These are phyloP conservation scores for Globisporangium paddicum DNA, from an alignment of 352 stramenopile species.

Conservation along the genomic window DNA sequence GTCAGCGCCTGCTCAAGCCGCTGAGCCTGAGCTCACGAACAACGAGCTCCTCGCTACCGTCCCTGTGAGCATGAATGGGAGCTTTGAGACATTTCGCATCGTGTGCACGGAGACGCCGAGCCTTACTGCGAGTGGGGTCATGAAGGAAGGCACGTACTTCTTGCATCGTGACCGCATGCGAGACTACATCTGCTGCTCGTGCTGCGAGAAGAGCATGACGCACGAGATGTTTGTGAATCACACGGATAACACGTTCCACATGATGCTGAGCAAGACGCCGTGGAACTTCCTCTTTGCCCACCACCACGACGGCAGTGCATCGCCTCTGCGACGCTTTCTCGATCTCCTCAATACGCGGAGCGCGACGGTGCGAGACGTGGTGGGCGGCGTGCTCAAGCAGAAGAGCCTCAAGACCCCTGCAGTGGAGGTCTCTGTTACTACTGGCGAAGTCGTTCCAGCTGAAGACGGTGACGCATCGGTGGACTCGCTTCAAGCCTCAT, in stretches of 20 bases:
- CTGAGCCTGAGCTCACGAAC: background rate
- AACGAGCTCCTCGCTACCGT: background rate
- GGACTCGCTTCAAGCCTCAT: background rate
- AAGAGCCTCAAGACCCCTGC: background rate
- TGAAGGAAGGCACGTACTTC: conserved; percentile 2
- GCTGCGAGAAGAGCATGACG: conserved; percentile 7
- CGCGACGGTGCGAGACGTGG: too few species aligned
- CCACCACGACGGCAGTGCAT: conserved; percentile 1
- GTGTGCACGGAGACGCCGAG: conserved; percentile 11
- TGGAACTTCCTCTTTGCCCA: conserved; percentile 9
- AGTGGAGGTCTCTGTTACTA: too few species aligned
- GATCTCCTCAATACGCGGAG: background rate
- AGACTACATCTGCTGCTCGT: conserved; percentile 2
- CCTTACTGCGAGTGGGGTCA: background rate
- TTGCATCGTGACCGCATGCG: background rate
- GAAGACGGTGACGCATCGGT: background rate
- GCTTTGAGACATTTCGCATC: background rate
- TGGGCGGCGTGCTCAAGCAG: background rate
- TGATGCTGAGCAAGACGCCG: background rate
- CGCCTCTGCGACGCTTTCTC: conserved; percentile 5
- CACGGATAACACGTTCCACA: background rate
- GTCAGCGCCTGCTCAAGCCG: background rate
- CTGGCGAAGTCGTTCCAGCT: background rate
- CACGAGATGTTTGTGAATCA: conserved; percentile 10
- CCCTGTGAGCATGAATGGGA: background rate